A percentile compares a stretch with the other conserved stretches of the same genome.
These are phyloP conservation scores for Vitis riparia DNA, from an alignment of 164 flowering plant species.

Conservation along the genomic window DNA sequence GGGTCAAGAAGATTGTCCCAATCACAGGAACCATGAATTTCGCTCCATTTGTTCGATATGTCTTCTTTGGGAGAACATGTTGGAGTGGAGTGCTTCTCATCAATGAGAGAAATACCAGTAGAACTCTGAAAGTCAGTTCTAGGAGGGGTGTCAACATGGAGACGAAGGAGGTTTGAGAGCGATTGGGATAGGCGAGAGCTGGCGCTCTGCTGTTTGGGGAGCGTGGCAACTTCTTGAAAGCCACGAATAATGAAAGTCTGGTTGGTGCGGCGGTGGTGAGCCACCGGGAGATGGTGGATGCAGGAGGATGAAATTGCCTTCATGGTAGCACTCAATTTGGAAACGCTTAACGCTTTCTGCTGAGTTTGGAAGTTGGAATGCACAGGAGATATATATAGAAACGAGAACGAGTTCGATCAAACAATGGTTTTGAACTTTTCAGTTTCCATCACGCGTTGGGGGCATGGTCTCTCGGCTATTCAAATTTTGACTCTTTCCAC, in stretches of 20 bases:
- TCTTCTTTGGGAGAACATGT: conserved; percentile 46
- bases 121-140: neutral
- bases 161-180: conserved; percentile 15
- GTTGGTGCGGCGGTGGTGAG: neutral
- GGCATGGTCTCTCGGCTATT: no score
- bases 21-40: conserved; percentile 43
- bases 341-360: no score
- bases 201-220: neutral
- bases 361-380: no score
- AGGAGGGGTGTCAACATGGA: conserved; percentile 11
- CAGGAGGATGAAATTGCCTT: no score
- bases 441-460: no score
- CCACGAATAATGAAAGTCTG: neutral
- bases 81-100: conserved; percentile 25
- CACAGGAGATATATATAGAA: no score
- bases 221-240: conserved; percentile 1
- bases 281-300: conserved; percentile 4
- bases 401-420: no score
- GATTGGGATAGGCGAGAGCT: conserved; percentile 11
- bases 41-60: conserved; percentile 47
- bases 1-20: conserved; percentile 53
- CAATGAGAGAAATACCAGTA: neutral
- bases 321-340: no score
- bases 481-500: no score
- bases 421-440: no score